Evolutionary conservation across 805 yeast genomes (phyloP), one percentile per base, ranked within the genome.

Genomic region (Wickerhamomyces rabaulensis): DNA sequence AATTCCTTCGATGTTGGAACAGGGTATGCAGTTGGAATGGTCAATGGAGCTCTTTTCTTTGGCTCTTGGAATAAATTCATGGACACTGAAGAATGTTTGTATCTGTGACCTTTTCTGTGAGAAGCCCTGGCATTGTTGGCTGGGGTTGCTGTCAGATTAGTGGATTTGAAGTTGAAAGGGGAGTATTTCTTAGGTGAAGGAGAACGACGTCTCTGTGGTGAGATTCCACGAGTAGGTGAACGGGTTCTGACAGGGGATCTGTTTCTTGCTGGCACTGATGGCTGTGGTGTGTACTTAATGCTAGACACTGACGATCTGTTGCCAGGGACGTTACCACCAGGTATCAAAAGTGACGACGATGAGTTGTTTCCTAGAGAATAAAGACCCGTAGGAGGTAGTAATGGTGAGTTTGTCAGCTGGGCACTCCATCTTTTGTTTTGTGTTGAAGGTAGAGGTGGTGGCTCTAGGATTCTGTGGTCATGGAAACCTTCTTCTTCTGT

Each of bases 41-140:
- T 87, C 53, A 83, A 76, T 1, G 90, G 85, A 5, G 85, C 82
- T 33, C 82, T 73, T 37, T 73, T 79, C 15, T 90, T 85, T 1
- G 97, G 96, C 60, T 92, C 97, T 64, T 88, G 96, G 63, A 94
- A 92, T 62, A 92, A 76, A 64, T 92, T 91, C 94, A 92, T 86
- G 6, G 96, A 89, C 6, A 92, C 96, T 9, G 97, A 90, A 3
- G 97, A 90, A 65, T 92, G 98, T 63, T 92, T 92, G 63, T 92
- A 92, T 55, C 92, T 78, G 65, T 92, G 99, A 7, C 99, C 99
- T 55, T 91, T 81, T 71, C 99, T 82, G 57, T 82, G 87, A 0
- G 86, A 81, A 1, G 89, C 79, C 57, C 70, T 61, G n/a, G 63
- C 57, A 43, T 61, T 59, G 29, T 69, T 75, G 12, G 69, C 49